A percentile compares a stretch with the other conserved stretches of the same genome.
Evolutionary conservation across 129 eudicot genomes (phyloP).

Genomic region (Flaveria ramosissima): DNA sequence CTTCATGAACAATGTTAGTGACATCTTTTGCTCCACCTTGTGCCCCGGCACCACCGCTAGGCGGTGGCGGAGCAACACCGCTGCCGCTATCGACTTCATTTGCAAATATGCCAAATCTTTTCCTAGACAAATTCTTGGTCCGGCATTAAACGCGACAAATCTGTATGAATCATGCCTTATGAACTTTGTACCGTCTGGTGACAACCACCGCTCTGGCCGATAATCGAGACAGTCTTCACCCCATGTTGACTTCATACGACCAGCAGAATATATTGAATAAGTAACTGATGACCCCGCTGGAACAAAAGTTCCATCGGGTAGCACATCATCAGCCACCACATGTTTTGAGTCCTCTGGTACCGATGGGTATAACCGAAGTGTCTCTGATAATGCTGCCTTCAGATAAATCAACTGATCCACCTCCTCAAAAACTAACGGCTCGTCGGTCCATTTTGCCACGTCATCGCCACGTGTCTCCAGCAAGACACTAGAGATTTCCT

Average conservation of each 20-base stretch:
- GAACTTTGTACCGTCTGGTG: constrained; percentile 54
- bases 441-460: constrained; percentile 55
- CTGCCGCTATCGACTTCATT: constrained; percentile 86
- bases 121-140: constrained; percentile 80
- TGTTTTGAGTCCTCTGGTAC: constrained; percentile 92
- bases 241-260: constrained; percentile 76
- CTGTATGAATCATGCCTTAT: constrained; percentile 56
- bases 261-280: constrained; percentile 80
- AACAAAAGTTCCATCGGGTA: constrained; percentile 86
- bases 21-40: constrained; percentile 87
- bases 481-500: constrained; percentile 58
- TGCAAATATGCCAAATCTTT: constrained; percentile 77
- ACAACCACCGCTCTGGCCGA: constrained; percentile 74
- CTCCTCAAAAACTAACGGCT: constrained; percentile 70
- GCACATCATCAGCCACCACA: constrained; percentile 61
- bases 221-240: constrained; percentile 80
- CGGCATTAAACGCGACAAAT: constrained; percentile 83
- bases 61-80: constrained; percentile 76
- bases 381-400: constrained; percentile 78
- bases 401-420: constrained; percentile 71
- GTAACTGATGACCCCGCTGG: constrained; percentile 80
- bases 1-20: constrained; percentile 84
- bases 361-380: constrained; percentile 78
- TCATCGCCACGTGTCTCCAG: constrained; percentile 84
- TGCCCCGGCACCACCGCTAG: constrained; percentile 60